Evolutionary conservation across 805 yeast species (phyloP).

Genomic region (Suhomyces faveliae): DNA sequence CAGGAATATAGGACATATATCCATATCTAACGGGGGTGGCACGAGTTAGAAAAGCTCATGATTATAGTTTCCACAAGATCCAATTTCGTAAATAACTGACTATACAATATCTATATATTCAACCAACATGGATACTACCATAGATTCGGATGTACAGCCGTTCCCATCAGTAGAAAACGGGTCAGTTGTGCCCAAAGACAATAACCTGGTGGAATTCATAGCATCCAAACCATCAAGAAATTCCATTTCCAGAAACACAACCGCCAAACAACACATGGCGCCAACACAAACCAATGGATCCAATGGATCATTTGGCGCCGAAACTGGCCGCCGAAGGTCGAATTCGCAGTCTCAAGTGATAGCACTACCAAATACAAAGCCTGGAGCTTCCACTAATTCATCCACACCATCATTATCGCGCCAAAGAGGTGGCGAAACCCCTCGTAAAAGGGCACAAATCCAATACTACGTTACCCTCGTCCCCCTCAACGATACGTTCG

Average conservation of each 20-base stretch:
- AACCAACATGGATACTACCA: neutral
- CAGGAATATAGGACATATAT: conserved; percentile 8
- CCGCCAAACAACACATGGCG: neutral
- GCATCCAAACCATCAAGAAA: neutral
- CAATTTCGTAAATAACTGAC: too few species aligned
- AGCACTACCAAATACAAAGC: conserved; percentile 19
- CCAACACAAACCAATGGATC: conserved; percentile 1
- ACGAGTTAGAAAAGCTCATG: neutral
- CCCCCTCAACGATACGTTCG: conserved; percentile 81
- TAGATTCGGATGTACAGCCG: conserved; percentile 9
- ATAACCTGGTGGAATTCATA: neutral
- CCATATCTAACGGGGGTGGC: neutral
- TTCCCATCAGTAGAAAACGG: conserved; percentile 6
- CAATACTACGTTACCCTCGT: conserved; percentile 66
- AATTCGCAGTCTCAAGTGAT: conserved; percentile 44
- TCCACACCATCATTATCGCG: conserved; percentile 7
- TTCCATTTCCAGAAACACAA: neutral
- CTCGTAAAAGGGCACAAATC: conserved; percentile 24
- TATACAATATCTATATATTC: neutral
- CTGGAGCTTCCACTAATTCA: conserved; percentile 11
- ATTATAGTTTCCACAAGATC: too few species aligned
- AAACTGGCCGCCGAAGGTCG: conserved; percentile 29
- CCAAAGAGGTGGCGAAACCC: conserved; percentile 14
- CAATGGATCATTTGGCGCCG: neutral
- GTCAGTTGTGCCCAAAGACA: neutral